Base-by-base conservation (phyloP, 352 stramenopile species). In the Globisporangium ultimum region DNA sequence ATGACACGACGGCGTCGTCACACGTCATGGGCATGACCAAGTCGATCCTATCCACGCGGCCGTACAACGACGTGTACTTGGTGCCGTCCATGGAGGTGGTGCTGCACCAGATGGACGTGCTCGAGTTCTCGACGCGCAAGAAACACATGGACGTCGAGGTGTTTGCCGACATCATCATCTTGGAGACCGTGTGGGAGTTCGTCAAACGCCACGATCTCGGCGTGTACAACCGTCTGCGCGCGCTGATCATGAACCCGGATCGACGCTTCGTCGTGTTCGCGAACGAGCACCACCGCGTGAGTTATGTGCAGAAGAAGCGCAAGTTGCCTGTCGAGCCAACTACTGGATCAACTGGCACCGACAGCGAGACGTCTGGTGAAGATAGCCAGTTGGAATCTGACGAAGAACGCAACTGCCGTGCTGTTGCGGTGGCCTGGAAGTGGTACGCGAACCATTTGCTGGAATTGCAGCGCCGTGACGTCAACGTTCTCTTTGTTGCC, bases 231-330 rank as follows among this genome's bases (percentile, higher is more conserved):
- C 80, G 89, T 43, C 69, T 97, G 41, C 78, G 78, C 36, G 87
- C 88, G 34, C 72, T 98, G 61, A 63, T 98, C 42, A 89, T 85
- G 70, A 91, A 89, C 59, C 61, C 66, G 1, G 80, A 91, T 51
- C 74, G 91, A 20, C 82, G 84, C 28, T 97, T 97, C 63, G 71
- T 98, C 11, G 86, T 97, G 38, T 98, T 98, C 58, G 87, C 94
- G 18, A 98, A 98, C 61, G 88, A 98, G 58, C 89, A 98, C 64
- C 87, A 97, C 57, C 74, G 80, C 46, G 74, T 82, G 18, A 89
- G 84, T 20, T 96, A 80, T 53, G 74, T 89, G 47, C 73, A 82
- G 52, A 87, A 87, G 69, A 66, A 76, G 18, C 71, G 71, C 43
- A 61, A 71, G 36, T 41, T 78, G 40, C 71, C 71, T 0, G 68